Evolutionary conservation across 179 eudicot species (phyloP).

Genomic region (Gypsophila paniculata): DNA sequence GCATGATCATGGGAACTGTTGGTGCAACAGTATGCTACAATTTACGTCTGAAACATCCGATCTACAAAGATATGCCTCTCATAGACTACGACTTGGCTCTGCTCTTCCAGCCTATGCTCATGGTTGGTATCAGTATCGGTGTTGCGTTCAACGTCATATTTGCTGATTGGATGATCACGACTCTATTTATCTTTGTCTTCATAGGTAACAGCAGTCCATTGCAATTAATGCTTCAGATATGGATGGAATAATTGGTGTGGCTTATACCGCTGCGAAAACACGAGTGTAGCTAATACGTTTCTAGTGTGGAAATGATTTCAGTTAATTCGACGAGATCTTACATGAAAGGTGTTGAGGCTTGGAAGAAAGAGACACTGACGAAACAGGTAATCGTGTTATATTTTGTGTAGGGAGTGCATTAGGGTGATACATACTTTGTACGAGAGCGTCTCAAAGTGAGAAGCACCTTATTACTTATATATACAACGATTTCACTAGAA

Average conservation of each 20-base stretch:
- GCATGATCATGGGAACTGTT: slow-evolving; percentile 30
- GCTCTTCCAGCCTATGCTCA: slow-evolving; percentile 31
- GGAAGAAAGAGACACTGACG: slow-evolving; percentile 24
- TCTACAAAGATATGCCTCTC: slow-evolving; percentile 24
- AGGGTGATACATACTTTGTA: background rate
- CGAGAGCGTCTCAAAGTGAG: too few relatives aligned
- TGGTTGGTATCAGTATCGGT: slow-evolving; percentile 29
- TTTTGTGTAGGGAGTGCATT: slow-evolving; percentile 5
- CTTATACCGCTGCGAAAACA: background rate
- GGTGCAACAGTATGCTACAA: slow-evolving; percentile 30
- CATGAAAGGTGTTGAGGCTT: slow-evolving; percentile 24
- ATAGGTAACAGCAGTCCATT: slow-evolving; percentile 6
- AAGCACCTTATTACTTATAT: too few relatives aligned
- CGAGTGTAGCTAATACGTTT: slow-evolving; percentile 4
- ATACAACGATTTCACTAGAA: too few relatives aligned
- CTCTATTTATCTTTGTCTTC: slow-evolving; percentile 25
- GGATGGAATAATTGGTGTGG: too few relatives aligned
- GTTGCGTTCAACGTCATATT: slow-evolving; percentile 26
- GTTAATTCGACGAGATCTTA: slow-evolving; percentile 22
- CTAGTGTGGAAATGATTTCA: background rate
- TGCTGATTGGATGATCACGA: slow-evolving; percentile 31
- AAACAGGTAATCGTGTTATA: slow-evolving; percentile 15
- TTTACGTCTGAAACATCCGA: slow-evolving; percentile 27
- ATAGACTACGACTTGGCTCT: slow-evolving; percentile 32
- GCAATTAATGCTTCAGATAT: too few relatives aligned